These are phyloP conservation scores for Odontarrhena argentea DNA, from an alignment of 345 rosid genomes.

Conservation along the genomic window DNA sequence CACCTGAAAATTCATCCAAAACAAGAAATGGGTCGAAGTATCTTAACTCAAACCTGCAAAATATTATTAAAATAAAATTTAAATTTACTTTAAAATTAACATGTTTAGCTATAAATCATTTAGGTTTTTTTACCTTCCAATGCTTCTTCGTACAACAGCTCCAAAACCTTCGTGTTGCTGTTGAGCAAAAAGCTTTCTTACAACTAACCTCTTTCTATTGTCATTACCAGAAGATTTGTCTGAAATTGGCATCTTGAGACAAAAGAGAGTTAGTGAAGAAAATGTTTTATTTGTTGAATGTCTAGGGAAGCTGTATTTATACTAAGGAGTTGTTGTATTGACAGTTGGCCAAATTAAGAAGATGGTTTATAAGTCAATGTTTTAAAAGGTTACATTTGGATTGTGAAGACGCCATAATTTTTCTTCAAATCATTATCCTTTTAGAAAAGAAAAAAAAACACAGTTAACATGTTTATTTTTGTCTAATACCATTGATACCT, in stretches of 20 bases:
- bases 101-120: neutral
- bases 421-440: too few relatives aligned
- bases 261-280: slow-evolving; percentile 22
- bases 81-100: too few relatives aligned
- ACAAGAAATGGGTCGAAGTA: slow-evolving; percentile 88
- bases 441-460: too few relatives aligned
- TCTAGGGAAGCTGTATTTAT: slow-evolving; percentile 26
- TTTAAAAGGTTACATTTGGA: neutral
- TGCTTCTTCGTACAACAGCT: slow-evolving; percentile 90
- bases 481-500: neutral
- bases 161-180: slow-evolving; percentile 91
- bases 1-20: slow-evolving; percentile 87
- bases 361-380: slow-evolving; percentile 30
- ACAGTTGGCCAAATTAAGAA: slow-evolving; percentile 42
- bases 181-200: slow-evolving; percentile 76
- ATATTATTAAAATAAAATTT: neutral
- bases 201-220: slow-evolving; percentile 56
- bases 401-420: neutral
- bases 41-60: slow-evolving; percentile 74
- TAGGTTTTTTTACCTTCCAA: slow-evolving; percentile 60
- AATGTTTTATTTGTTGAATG: slow-evolving; percentile 3
- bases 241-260: slow-evolving; percentile 39
- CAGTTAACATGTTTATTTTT: neutral
- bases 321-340: slow-evolving; percentile 37
- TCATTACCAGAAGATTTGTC: slow-evolving; percentile 36